Conservation (phyloP, 2,329 filamentous ascomycete species). For the Arachnopeziza araneosa region DNA sequence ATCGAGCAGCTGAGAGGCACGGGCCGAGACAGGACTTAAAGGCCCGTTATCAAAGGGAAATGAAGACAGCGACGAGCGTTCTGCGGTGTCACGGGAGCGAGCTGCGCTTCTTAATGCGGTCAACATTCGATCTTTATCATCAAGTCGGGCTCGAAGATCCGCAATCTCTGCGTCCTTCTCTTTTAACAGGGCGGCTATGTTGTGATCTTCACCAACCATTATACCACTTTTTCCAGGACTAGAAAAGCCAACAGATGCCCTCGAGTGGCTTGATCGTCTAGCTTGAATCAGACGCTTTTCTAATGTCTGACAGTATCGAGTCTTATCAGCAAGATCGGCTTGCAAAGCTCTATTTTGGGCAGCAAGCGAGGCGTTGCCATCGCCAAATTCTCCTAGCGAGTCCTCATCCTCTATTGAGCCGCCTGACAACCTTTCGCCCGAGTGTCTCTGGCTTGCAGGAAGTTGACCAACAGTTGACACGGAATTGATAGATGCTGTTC, state of each 20-base stretch:
- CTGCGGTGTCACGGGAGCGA: constrained; percentile 77
- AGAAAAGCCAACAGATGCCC: constrained; percentile 70
- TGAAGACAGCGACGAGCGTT: constrained; percentile 37
- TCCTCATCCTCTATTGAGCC: constrained; percentile 54
- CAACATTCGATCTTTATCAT: constrained; percentile 95
- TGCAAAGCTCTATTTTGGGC: constrained; percentile 91
- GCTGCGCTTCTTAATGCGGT: constrained; percentile 78
- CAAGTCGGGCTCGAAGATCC: constrained; percentile 79
- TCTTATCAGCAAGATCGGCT: constrained; percentile 93
- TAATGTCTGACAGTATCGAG: constrained; percentile 88
- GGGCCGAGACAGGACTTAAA: constrained; percentile 27
- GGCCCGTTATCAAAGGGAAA: constrained; percentile 22
- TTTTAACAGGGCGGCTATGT: constrained; percentile 64
- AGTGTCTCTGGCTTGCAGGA: constrained; percentile 18
- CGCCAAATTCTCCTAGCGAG: constrained; percentile 73
- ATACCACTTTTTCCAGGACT: constrained; percentile 52
- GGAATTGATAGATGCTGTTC: constrained; percentile 64
- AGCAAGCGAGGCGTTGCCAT: constrained; percentile 74
- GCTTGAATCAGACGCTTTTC: constrained; percentile 91
- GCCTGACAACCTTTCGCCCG: constrained; percentile 24
- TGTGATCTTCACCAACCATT: constrained; percentile 73
- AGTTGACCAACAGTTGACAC: constrained; percentile 29
- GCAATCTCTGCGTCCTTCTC: constrained; percentile 93
- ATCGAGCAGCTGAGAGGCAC: constrained; percentile 24
- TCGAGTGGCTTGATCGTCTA: constrained; percentile 80